Evolutionary conservation across 306 rosid genomes (phyloP), one percentile per base, ranked within the genome.

Genomic region (Vigna unguiculata): DNA sequence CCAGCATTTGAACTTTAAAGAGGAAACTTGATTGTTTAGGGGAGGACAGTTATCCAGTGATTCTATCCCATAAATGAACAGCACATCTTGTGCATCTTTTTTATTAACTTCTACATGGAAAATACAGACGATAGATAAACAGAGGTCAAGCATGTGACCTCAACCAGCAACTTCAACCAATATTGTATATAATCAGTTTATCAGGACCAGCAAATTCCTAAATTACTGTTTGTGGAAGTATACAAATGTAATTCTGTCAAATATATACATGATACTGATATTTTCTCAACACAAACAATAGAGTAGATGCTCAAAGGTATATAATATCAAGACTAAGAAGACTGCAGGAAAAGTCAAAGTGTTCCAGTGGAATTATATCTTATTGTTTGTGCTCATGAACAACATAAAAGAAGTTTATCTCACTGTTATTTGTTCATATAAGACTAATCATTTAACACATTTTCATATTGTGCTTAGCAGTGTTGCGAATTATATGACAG

Each of bases 1-100:
- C 7, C 52, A 25, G 73, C 55, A 67, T 67, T 67, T 14, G 13
- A 76, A 38, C 78, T 46, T 48, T 49, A 59, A 65, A 75, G 22
- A 69, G 2, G 41, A 41, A 62, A 55, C 64, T 65, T 9, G 21
- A 47, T 59, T 64, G 47, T 40, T 71, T 5, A 15, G 13, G 9
- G 7, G 36, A 51, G 34, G 52, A 62, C 46, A 69, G 46, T 38
- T 51, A 36, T 25, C 21, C 9, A 13, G 41, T 38, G 69, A 24
- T 52, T 54, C 34, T 52, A 41, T 58, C 22, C 30, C 66, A 40
- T 40, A 68, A 46, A 21, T 75, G 51, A 66, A 52, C 24, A 61
- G 3, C 47, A 13, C 8, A 47, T 38, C 63, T 7, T 32, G 28
- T 52, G 74, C 28, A 71, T 64, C 43, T 41, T 36, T 24, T 17